Evolutionary conservation across 78 protist genomes (phyloP), one percentile per base, ranked within the genome.

Genomic region (Dictyostelium brefeldianum): DNA sequence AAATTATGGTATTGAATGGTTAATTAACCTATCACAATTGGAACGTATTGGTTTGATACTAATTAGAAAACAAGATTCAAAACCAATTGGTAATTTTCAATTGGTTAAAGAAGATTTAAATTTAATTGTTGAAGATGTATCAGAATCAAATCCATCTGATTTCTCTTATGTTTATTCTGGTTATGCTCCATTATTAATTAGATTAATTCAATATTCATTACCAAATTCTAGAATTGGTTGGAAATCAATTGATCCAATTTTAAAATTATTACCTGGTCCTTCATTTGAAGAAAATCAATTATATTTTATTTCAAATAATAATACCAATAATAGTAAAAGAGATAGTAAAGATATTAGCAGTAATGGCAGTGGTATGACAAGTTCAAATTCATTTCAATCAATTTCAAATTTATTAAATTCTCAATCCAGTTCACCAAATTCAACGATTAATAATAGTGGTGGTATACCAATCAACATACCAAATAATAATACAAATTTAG

Each of bases 151-250:
- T 17, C 97, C 97, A 41, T 43, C 56, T 1, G 97, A 96, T 74
- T n/a, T 79, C 27, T 56, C 87, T 20, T 95, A 92, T 73, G 87
- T 82, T n/a, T 89, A 31, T 80, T 46, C 95, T 9, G 99, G 99
- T 15, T 98, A 97, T 84, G 97, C 98, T 8, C 99, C 99, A 7
- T 31, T 97, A 29, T 79, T 94, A 22, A 79, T 94, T 18, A 89
- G 98, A 15, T n/a, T 97, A 29, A 71, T 96, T 27, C 91, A 97
- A 80, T n/a, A 43, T 20, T 57, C 96, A 18, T 27, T 91, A 20
- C 27, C 31, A 4, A 27, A 9, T 27, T 27, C 47, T 50, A 69
- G 64, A 29, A 54, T 17, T 11, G 84, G 83, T n/a, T 77, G 84
- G 83, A 74, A 77, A 25, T 41, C 83, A n/a, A 77, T 87, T 29